Evolutionary conservation across 768 basidiomycete species (phyloP).

Genomic region (Tephrocybe sp.): DNA sequence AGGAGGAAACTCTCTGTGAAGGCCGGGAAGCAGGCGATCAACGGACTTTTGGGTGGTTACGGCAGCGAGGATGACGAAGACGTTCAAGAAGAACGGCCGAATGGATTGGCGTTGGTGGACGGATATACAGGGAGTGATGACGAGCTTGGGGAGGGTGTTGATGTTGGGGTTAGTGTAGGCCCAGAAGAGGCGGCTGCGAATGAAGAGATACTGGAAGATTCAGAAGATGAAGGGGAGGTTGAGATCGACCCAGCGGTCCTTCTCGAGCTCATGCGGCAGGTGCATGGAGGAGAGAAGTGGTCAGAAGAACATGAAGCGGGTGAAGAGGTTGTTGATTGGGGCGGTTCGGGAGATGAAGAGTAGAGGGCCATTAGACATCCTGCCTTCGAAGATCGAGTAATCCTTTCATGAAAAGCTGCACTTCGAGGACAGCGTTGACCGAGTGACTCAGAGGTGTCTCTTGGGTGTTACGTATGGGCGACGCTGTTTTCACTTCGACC

Average conservation of each 20-base stretch:
- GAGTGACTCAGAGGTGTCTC: slow-evolving; percentile 69
- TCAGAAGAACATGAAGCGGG: slow-evolving; percentile 30
- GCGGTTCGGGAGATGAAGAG: slow-evolving; percentile 33
- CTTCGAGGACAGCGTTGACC: slow-evolving; percentile 74
- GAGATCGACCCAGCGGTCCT: slow-evolving; percentile 39
- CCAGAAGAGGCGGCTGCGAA: slow-evolving; percentile 27
- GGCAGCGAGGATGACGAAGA: slow-evolving; percentile 47
- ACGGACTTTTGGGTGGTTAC: slow-evolving; percentile 58
- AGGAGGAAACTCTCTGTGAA: slow-evolving; percentile 52
- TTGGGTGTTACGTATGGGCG: slow-evolving; percentile 74
- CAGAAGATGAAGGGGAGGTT: slow-evolving; percentile 22
- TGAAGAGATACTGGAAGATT: slow-evolving; percentile 22
- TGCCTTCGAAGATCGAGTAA: slow-evolving; percentile 73
- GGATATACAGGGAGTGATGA: slow-evolving; percentile 52
- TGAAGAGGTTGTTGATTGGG: slow-evolving; percentile 55
- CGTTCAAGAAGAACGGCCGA: slow-evolving; percentile 24
- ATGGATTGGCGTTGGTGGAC: slow-evolving; percentile 36
- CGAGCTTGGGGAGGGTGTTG: slow-evolving; percentile 22
- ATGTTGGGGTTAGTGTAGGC: slow-evolving; percentile 25
- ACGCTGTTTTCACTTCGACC: slow-evolving; percentile 82
- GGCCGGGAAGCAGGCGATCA: slow-evolving; percentile 54
- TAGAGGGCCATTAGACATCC: slow-evolving; percentile 44
- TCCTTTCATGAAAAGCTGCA: slow-evolving; percentile 83
- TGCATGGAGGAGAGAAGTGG: slow-evolving; percentile 26
- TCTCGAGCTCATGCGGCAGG: slow-evolving; percentile 40